These are phyloP conservation scores for Talinum fruticosum DNA, from an alignment of 148 eudicot genomes.

Conservation along the genomic window DNA sequence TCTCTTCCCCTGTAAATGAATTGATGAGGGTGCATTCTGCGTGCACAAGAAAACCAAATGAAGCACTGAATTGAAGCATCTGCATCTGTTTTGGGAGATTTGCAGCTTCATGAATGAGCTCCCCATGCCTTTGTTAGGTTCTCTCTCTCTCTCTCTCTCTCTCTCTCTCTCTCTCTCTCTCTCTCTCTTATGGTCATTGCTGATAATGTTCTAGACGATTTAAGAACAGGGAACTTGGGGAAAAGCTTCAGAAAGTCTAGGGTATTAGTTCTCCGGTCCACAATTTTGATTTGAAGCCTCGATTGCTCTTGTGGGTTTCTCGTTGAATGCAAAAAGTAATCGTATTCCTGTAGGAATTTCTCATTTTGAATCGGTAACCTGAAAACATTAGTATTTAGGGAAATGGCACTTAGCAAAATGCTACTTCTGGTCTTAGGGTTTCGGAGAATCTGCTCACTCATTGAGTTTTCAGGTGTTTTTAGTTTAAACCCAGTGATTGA, in stretches of 20 bases:
- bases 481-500: not conserved
- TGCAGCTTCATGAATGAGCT: slow-evolving; percentile 56
- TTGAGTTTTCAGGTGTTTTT: too few species aligned
- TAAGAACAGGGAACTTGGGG: not conserved
- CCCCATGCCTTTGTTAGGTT: slow-evolving; percentile 81
- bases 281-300: not conserved
- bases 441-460: too few species aligned
- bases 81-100: slow-evolving; percentile 15
- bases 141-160: not conserved
- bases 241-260: not conserved
- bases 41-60: not conserved
- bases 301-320: slow-evolving; percentile 1
- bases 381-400: not conserved
- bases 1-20: not conserved
- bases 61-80: slow-evolving; percentile 1
- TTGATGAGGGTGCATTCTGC: not conserved
- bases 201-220: not conserved
- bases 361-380: too few species aligned
- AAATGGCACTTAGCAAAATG: not conserved
- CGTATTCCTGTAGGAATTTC: too few species aligned
- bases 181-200: not conserved
- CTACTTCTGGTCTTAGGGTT: not conserved
- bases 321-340: not conserved
- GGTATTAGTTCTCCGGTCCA: too few species aligned
- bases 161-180: slow-evolving; percentile 25